phyloP scores from a whole-genome alignment of 1,284 basidiomycete genomes.

The Phellopilus nigrolimitatus region DNA sequence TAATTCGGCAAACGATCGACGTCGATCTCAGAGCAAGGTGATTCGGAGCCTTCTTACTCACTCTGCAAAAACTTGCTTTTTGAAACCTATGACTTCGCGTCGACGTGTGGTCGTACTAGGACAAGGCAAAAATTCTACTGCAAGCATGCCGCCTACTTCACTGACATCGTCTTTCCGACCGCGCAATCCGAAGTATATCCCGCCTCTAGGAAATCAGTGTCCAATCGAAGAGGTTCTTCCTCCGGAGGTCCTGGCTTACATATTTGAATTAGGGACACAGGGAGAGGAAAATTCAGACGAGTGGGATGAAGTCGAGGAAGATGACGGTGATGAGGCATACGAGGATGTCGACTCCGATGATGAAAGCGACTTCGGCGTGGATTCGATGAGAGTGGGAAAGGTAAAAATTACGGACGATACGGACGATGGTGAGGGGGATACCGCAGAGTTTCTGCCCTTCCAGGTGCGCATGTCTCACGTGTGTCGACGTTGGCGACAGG shows the following conservation, averaged over 20 bases:
- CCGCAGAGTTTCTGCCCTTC: conserved; percentile 29
- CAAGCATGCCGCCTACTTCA: background rate
- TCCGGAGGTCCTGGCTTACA: conserved; percentile 51
- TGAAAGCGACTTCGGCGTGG: conserved; percentile 13
- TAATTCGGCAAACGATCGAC: too few species aligned
- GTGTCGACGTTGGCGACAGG: conserved; percentile 34
- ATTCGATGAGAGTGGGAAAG: conserved; percentile 10
- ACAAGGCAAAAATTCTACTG: background rate
- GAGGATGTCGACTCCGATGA: conserved; percentile 19
- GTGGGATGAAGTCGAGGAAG: conserved; percentile 24
- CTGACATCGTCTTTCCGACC: background rate
- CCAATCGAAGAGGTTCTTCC: conserved; percentile 50
- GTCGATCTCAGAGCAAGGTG: too few species aligned
- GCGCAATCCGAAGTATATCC: conserved; percentile 17
- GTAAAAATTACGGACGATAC: conserved; percentile 8
- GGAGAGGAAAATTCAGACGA: conserved; percentile 33
- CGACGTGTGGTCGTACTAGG: background rate
- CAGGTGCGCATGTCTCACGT: conserved; percentile 43
- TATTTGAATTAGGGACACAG: conserved; percentile 47
- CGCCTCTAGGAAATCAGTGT: conserved; percentile 27
- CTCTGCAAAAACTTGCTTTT: too few species aligned
- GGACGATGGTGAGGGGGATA: conserved; percentile 18
- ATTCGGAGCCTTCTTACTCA: too few species aligned
- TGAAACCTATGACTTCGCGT: background rate
- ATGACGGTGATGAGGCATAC: conserved; percentile 17